Percentiles rank a stretch among this genome's conserved stretches.
Evolutionary conservation across 805 yeast genomes (phyloP).

Genomic region (Saccharomycopsis sp.): DNA sequence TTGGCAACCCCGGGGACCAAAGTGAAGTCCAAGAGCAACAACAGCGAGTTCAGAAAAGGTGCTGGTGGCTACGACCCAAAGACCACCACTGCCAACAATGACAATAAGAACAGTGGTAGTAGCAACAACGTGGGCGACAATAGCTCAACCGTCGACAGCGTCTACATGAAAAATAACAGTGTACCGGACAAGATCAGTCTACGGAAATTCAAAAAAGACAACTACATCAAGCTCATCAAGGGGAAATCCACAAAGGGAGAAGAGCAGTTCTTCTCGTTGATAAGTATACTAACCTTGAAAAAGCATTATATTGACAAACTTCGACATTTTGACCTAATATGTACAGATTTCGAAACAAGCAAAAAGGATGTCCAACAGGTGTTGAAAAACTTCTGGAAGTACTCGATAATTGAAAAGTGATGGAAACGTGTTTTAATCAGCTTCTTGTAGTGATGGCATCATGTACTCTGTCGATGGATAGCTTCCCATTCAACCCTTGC

Average conservation of each 20-base stretch:
- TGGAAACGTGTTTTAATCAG: background rate
- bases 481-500: conserved; percentile 45
- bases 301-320: conserved; percentile 19
- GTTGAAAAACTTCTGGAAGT: conserved; percentile 35
- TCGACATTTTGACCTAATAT: conserved; percentile 20
- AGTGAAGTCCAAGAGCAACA: background rate
- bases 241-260: conserved; percentile 1
- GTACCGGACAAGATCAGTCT: conserved; percentile 12
- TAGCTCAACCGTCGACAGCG: background rate
- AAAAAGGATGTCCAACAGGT: conserved; percentile 44
- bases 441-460: conserved; percentile 2
- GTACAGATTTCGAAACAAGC: conserved; percentile 57
- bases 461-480: conserved; percentile 36
- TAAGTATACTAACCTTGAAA: conserved; percentile 16
- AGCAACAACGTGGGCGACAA: too few relatives aligned
- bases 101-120: background rate
- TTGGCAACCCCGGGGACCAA: conserved; percentile 17
- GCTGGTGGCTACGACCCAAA: background rate
- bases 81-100: background rate
- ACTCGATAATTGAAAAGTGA: conserved; percentile 16
- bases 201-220: conserved; percentile 14
- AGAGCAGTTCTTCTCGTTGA: conserved; percentile 15
- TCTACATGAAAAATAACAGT: too few relatives aligned
- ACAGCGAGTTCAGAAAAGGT: background rate
- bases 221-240: conserved; percentile 15